These are phyloP conservation scores for Aureobasidium subglaciale DNA, from an alignment of 2,329 filamentous ascomycete genomes.

Conservation along the genomic window DNA sequence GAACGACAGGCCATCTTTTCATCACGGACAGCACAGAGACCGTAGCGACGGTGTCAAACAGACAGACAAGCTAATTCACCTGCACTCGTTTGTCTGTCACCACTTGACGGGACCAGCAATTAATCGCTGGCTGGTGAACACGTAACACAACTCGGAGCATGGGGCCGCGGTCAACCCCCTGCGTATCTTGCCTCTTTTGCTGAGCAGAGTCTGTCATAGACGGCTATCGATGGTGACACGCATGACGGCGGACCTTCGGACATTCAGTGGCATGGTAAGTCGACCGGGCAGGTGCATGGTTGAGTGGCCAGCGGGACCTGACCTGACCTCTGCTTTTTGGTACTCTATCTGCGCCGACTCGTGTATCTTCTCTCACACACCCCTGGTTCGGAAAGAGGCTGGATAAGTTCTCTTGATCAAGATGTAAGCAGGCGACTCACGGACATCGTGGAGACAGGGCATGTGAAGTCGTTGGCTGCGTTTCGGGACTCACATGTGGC, in stretches of 20 bases:
- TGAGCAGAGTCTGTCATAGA: neutral
- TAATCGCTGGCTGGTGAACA: constrained; percentile 6
- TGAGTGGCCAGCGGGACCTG: neutral
- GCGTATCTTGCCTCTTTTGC: neutral
- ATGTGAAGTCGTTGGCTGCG: neutral
- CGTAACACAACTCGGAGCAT: constrained; percentile 11
- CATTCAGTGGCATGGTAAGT: neutral
- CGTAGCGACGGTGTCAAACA: neutral
- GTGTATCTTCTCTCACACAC: neutral
- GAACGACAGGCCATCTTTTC: neutral
- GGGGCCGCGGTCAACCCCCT: constrained; percentile 4
- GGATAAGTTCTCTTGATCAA: neutral
- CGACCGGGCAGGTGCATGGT: neutral
- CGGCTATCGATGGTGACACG: neutral
- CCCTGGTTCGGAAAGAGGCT: neutral
- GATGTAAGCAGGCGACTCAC: neutral
- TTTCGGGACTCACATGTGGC: neutral
- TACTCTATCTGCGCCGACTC: constrained; percentile 2
- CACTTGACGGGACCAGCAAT: neutral
- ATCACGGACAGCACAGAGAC: neutral
- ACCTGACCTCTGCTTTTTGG: neutral
- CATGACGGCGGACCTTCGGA: neutral
- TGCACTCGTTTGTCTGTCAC: neutral
- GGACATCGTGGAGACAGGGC: constrained; percentile 6
- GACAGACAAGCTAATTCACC: no score